phyloP scores from a whole-genome alignment of 208 protist species.

The Herpetomonas tarakana region DNA sequence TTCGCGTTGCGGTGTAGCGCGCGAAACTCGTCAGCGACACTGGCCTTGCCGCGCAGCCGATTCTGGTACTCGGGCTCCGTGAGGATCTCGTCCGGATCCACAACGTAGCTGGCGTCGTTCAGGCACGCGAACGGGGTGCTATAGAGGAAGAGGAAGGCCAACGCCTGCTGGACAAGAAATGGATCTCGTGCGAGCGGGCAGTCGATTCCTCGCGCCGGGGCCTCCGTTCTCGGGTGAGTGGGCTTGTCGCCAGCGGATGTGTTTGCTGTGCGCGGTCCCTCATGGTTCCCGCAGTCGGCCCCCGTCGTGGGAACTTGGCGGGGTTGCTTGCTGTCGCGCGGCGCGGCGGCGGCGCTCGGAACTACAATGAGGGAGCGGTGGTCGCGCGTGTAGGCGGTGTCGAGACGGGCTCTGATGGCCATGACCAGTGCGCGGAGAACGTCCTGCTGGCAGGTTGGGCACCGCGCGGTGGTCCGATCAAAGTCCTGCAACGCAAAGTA shows the following conservation, averaged over 20 bases:
- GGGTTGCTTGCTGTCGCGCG: not conserved
- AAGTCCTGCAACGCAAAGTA: slow-evolving; percentile 70
- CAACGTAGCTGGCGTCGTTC: slow-evolving; percentile 47
- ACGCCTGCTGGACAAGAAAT: slow-evolving; percentile 84
- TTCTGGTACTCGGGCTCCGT: slow-evolving; percentile 71
- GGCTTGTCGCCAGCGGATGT: not conserved
- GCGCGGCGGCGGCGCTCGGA: not conserved
- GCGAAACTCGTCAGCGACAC: slow-evolving; percentile 74
- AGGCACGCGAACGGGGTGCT: slow-evolving; percentile 63
- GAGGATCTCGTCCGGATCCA: slow-evolving; percentile 74
- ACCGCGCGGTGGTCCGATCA: slow-evolving; percentile 33
- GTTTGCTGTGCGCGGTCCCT: too few species aligned
- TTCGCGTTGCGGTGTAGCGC: slow-evolving; percentile 64
- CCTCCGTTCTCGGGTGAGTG: not conserved
- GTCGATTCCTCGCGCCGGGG: not conserved
- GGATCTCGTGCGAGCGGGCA: slow-evolving; percentile 68
- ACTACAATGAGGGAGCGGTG: slow-evolving; percentile 8
- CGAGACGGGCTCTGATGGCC: slow-evolving; percentile 20
- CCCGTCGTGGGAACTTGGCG: too few species aligned
- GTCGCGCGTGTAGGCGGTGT: not conserved
- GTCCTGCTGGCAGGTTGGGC: slow-evolving; percentile 58
- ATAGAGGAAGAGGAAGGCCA: slow-evolving; percentile 73
- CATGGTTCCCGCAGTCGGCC: too few species aligned
- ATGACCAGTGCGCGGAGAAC: slow-evolving; percentile 29
- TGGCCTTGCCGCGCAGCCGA: slow-evolving; percentile 48